These are phyloP conservation scores for Aspergillus pseudoviridinutans DNA, from an alignment of 2,329 filamentous ascomycete genomes.

Conservation along the genomic window DNA sequence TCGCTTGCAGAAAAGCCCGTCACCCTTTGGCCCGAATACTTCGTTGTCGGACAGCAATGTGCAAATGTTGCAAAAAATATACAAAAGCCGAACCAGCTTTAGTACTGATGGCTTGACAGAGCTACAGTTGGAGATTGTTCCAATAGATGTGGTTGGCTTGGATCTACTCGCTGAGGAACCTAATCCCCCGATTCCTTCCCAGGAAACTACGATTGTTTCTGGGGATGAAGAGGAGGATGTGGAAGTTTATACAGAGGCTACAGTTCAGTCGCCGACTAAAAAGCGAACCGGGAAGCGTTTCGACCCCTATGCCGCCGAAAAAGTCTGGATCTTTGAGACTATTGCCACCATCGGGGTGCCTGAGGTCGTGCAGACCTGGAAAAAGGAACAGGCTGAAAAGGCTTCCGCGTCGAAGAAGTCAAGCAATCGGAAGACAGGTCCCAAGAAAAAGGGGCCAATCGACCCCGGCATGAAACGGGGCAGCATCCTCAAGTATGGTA, in stretches of 20 bases:
- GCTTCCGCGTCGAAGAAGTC: slow-evolving; percentile 26
- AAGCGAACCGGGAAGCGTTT: slow-evolving; percentile 40
- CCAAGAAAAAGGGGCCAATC: slow-evolving; percentile 36
- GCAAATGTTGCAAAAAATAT: slow-evolving; percentile 61
- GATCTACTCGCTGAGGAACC: slow-evolving; percentile 71
- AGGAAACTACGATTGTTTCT: slow-evolving; percentile 25
- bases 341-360: slow-evolving; percentile 63
- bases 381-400: slow-evolving; percentile 39
- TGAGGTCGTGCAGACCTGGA: slow-evolving; percentile 62
- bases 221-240: slow-evolving; percentile 31
- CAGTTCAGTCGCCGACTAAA: slow-evolving; percentile 21
- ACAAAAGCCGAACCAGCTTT: slow-evolving; percentile 64
- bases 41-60: slow-evolving; percentile 45
- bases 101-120: slow-evolving; percentile 73
- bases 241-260: slow-evolving; percentile 21
- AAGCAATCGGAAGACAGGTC: slow-evolving; percentile 21
- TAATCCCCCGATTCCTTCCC: slow-evolving; percentile 45
- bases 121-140: slow-evolving; percentile 72
- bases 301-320: slow-evolving; percentile 62
- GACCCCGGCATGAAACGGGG: slow-evolving; percentile 40
- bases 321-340: slow-evolving; percentile 65
- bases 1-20: slow-evolving; percentile 34
- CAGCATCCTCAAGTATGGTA: slow-evolving; percentile 40
- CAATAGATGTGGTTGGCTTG: slow-evolving; percentile 71
- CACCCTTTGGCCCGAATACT: slow-evolving; percentile 23